Conservation (phyloP, 352 stramenopile species). For the Thraustotheca clavata region DNA sequence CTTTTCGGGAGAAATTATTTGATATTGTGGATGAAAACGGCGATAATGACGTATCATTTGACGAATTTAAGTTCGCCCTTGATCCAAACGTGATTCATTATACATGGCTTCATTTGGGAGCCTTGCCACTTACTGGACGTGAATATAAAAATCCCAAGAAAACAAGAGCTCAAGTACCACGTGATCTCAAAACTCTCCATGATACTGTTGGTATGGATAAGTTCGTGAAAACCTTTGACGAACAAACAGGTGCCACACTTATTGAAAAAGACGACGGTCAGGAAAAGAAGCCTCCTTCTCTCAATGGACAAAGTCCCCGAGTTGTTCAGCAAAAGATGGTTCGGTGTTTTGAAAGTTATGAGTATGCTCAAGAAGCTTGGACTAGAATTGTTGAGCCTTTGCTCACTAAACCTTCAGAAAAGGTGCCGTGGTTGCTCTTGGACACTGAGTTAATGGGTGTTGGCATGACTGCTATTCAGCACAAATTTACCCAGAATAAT, state of each 20-base stretch:
- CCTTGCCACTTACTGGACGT: constrained; percentile 59
- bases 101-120: constrained; percentile 42
- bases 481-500: constrained; percentile 54
- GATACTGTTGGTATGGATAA: constrained; percentile 35
- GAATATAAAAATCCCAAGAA: constrained; percentile 67
- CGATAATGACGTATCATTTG: constrained; percentile 74
- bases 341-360: constrained; percentile 73
- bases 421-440: constrained; percentile 61
- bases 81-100: constrained; percentile 66
- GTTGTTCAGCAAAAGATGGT: constrained; percentile 85
- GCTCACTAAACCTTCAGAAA: constrained; percentile 54
- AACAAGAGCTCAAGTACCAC: constrained; percentile 58
- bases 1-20: constrained; percentile 54
- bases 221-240: constrained; percentile 70
- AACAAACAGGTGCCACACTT: constrained; percentile 52
- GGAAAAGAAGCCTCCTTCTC: constrained; percentile 38
- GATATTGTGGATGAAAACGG: constrained; percentile 66
- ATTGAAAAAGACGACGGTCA: no score
- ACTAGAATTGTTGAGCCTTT: constrained; percentile 67
- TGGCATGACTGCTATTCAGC: constrained; percentile 63
- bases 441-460: constrained; percentile 70
- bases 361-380: constrained; percentile 84
- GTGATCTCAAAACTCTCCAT: constrained; percentile 29
- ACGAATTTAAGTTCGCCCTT: constrained; percentile 72
- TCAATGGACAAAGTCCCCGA: constrained; percentile 44